Evolutionary conservation across 352 stramenopile genomes (phyloP).

Genomic region (Phytophthora crassamura): DNA sequence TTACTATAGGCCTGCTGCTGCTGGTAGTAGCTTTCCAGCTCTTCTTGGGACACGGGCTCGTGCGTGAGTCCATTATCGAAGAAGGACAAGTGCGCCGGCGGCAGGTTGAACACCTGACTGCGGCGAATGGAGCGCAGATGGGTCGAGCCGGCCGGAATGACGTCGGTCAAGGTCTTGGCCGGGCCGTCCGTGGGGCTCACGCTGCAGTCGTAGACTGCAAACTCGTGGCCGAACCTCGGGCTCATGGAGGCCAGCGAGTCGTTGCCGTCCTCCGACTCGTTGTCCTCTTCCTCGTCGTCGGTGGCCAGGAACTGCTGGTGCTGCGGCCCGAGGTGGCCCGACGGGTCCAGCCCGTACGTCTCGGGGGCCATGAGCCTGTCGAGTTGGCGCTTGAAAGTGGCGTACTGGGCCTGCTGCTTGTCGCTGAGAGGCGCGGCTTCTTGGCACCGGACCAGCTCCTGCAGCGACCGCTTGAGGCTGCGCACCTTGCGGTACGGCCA

Average conservation of each 20-base stretch:
- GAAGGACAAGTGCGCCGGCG: slow-evolving; percentile 30
- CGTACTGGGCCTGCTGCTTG: slow-evolving; percentile 69
- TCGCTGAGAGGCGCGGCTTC: slow-evolving; percentile 64
- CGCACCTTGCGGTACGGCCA: slow-evolving; percentile 80
- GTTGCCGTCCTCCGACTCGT: slow-evolving; percentile 62
- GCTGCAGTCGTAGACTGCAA: slow-evolving; percentile 57
- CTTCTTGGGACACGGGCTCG: slow-evolving; percentile 11
- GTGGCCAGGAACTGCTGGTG: slow-evolving; percentile 43
- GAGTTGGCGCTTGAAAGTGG: slow-evolving; percentile 70
- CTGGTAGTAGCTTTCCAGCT: slow-evolving; percentile 23
- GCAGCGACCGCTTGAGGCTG: slow-evolving; percentile 70
- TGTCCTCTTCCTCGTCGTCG: slow-evolving; percentile 56
- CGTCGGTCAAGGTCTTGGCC: slow-evolving; percentile 53
- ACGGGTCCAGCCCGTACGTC: slow-evolving; percentile 75
- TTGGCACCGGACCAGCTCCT: slow-evolving; percentile 66
- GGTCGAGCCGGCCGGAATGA: slow-evolving; percentile 43
- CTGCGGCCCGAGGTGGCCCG: slow-evolving; percentile 43
- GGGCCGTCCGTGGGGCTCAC: slow-evolving; percentile 53
- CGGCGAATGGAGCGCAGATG: slow-evolving; percentile 58
- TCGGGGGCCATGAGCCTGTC: slow-evolving; percentile 69
- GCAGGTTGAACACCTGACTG: slow-evolving; percentile 48
- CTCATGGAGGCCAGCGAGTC: slow-evolving; percentile 57
- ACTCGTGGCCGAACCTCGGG: slow-evolving; percentile 42
- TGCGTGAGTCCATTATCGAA: slow-evolving; percentile 17
- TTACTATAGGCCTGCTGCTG: slow-evolving; percentile 23